Evolutionary conservation across 108 stramenopile genomes (phyloP).

Genomic region (Cyclotella choctawhatcheeana): DNA sequence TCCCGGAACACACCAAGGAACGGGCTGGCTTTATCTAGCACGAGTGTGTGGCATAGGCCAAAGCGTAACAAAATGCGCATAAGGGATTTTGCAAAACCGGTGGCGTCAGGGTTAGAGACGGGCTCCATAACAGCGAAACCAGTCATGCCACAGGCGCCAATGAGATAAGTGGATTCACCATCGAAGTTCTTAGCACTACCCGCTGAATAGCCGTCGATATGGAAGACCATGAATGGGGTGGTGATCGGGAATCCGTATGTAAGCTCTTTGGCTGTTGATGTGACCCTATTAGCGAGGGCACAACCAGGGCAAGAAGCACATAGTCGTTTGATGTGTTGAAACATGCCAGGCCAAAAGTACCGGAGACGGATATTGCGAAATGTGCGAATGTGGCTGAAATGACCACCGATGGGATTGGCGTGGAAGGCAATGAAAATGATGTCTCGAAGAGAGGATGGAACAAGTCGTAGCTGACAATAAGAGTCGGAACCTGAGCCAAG

Average conservation of each 20-base stretch:
- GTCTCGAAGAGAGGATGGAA: background rate
- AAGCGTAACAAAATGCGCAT: background rate
- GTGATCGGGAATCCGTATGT: slow-evolving; percentile 8
- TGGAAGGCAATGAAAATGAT: slow-evolving; percentile 27
- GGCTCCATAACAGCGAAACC: background rate
- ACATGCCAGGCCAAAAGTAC: slow-evolving; percentile 22
- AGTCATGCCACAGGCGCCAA: background rate
- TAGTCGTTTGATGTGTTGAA: background rate
- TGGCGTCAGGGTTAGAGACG: background rate
- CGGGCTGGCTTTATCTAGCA: background rate
- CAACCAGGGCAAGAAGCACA: slow-evolving; percentile 2
- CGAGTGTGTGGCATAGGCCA: background rate
- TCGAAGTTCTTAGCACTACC: background rate
- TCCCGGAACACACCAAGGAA: background rate
- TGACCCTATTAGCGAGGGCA: slow-evolving; percentile 1
- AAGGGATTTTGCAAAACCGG: background rate
- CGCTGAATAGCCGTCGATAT: slow-evolving; percentile 6
- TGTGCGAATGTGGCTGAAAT: slow-evolving; percentile 12
- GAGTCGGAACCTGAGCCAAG: background rate
- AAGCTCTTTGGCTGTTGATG: background rate
- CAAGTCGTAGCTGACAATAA: background rate
- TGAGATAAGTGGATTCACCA: background rate
- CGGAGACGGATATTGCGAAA: slow-evolving; percentile 7
- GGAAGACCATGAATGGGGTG: slow-evolving; percentile 4
- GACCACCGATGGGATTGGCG: slow-evolving; percentile 25